phyloP scores from a whole-genome alignment of 768 basidiomycete species.

The Mycena metata region DNA sequence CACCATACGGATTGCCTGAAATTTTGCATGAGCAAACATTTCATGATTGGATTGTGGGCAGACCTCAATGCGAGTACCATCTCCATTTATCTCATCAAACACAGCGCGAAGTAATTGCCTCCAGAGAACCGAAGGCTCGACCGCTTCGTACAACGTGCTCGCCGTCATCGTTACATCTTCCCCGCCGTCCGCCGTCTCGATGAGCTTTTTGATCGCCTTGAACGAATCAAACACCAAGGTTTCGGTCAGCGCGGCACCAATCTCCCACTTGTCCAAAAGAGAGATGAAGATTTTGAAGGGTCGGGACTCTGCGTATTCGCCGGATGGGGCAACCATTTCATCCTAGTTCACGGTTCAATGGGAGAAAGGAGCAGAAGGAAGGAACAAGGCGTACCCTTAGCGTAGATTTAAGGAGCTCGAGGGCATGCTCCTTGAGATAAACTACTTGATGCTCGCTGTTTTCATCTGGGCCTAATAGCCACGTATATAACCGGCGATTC shows the following conservation, averaged over 20 bases:
- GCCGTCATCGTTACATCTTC: conserved; percentile 88
- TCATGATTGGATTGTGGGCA: conserved; percentile 23
- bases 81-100: conserved; percentile 66
- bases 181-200: conserved; percentile 64
- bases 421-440: conserved; percentile 76
- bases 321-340: conserved; percentile 82
- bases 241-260: conserved; percentile 86
- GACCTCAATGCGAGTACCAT: conserved; percentile 64
- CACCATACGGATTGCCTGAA: conserved; percentile 75
- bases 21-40: conserved; percentile 23
- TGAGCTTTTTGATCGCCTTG: conserved; percentile 72
- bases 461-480: conserved; percentile 91
- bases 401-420: conserved; percentile 79
- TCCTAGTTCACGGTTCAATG: conserved; percentile 57
- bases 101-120: conserved; percentile 73
- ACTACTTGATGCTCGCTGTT: conserved; percentile 78
- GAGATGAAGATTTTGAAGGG: conserved; percentile 98
- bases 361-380: conserved; percentile 8
- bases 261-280: conserved; percentile 96
- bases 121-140: conserved; percentile 92
- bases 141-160: conserved; percentile 90
- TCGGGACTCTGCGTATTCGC: conserved; percentile 81
- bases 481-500: conserved; percentile 92
- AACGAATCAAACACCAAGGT: conserved; percentile 85
- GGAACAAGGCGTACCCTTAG: conserved; percentile 64